A percentile compares a stretch with the other conserved stretches of the same genome.
Conservation (phyloP, 83 land plant species). For the Thuja plicata region DNA sequence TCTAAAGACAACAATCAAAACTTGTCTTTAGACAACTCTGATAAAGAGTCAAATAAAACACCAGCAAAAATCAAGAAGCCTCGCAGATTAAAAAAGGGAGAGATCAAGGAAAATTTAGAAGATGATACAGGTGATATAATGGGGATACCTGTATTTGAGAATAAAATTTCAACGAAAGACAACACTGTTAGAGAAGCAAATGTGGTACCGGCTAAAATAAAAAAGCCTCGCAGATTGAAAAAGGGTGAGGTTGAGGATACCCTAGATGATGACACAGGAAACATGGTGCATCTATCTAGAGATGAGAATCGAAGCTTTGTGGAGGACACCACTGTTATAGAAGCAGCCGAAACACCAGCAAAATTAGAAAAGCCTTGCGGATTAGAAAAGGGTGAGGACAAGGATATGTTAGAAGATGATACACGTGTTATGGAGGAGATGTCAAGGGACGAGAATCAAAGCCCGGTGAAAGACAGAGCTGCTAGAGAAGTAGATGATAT, state of each 20-base stretch:
- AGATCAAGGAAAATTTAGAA: background rate
- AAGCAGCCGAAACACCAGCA: background rate
- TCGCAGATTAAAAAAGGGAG: conserved; percentile 6
- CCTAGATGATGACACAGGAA: background rate
- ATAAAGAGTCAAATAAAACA: background rate
- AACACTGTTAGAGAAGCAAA: background rate
- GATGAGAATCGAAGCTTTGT: background rate
- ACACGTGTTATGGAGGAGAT: background rate
- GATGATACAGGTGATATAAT: background rate
- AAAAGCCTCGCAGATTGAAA: background rate
- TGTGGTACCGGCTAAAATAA: background rate
- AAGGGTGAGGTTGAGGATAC: background rate
- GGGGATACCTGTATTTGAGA: background rate
- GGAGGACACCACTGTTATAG: background rate
- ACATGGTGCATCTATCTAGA: background rate
- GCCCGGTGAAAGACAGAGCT: background rate
- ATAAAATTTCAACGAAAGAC: background rate
- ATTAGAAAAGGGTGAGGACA: background rate
- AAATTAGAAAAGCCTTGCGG: background rate
- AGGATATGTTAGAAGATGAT: conserved; percentile 4
- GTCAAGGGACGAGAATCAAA: background rate
- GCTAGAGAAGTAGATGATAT: background rate
- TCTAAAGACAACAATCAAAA: background rate
- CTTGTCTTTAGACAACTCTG: background rate
- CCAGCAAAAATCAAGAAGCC: background rate